Conservation (phyloP, 2,329 filamentous ascomycete genomes). For the Neonectria faginata region DNA sequence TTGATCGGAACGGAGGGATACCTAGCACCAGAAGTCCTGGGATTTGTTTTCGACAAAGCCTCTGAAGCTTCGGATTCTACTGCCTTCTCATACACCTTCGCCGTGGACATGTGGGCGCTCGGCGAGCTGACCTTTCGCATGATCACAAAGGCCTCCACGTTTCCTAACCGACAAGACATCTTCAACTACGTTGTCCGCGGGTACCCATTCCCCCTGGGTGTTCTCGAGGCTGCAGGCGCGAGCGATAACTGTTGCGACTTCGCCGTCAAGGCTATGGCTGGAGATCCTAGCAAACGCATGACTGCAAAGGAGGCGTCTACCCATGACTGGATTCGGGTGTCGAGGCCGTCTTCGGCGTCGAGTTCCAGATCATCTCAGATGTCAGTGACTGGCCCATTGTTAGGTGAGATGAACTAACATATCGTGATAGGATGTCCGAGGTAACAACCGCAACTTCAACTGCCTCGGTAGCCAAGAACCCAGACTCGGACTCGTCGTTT, state of each 20-base stretch:
- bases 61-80: background rate
- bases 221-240: background rate
- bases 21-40: constrained; percentile 10
- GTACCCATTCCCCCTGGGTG: background rate
- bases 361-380: background rate
- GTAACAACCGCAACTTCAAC: background rate
- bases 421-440: background rate
- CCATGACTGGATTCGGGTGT: background rate
- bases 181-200: background rate
- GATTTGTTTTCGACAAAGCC: background rate
- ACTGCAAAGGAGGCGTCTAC: background rate
- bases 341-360: background rate
- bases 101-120: constrained; percentile 8
- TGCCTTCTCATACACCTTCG: constrained; percentile 1
- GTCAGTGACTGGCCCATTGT: background rate
- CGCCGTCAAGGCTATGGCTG: background rate
- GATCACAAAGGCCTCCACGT: background rate
- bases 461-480: background rate
- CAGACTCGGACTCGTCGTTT: background rate
- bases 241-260: background rate
- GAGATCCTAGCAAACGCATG: background rate
- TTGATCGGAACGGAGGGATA: constrained; percentile 7
- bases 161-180: background rate
- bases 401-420: background rate
- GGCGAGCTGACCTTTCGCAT: constrained; percentile 7